Percentiles rank a stretch among this genome's conserved stretches.
phyloP scores from a whole-genome alignment of 1,284 basidiomycete genomes.

The Puccinia novopanici region DNA sequence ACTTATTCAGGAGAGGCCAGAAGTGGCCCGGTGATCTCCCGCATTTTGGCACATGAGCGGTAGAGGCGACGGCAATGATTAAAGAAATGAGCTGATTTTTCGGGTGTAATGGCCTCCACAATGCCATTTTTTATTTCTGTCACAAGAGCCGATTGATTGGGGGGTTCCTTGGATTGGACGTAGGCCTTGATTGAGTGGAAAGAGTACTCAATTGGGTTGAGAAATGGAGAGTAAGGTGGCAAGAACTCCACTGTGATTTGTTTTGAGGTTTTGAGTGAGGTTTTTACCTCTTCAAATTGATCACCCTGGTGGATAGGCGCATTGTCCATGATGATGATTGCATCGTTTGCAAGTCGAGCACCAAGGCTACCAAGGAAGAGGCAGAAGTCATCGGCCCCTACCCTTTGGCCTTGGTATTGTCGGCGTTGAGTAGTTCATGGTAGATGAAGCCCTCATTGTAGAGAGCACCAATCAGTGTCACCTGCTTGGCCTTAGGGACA shows the following conservation, averaged over 20 bases:
- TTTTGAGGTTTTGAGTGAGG: too few relatives aligned
- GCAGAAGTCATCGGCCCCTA: too few relatives aligned
- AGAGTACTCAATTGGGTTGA: conserved; percentile 19
- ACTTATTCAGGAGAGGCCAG: neutral
- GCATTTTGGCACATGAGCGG: neutral
- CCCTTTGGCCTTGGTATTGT: too few relatives aligned
- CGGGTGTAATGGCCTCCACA: neutral
- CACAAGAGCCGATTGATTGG: neutral
- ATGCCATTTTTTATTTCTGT: conserved; percentile 1
- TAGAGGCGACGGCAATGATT: conserved; percentile 1
- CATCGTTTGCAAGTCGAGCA: too few relatives aligned
- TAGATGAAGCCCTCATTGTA: too few relatives aligned
- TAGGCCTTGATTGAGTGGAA: conserved; percentile 28
- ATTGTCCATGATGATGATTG: too few relatives aligned
- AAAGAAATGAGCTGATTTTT: conserved; percentile 14
- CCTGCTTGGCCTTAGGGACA: too few relatives aligned
- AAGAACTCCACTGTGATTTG: neutral
- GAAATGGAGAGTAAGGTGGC: conserved; percentile 14
- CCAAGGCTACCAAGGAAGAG: too few relatives aligned
- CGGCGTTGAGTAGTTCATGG: too few relatives aligned
- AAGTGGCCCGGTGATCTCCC: conserved; percentile 5
- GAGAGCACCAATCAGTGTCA: too few relatives aligned
- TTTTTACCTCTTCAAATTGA: too few relatives aligned
- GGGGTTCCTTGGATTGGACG: neutral
- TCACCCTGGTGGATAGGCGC: too few relatives aligned